These are phyloP conservation scores for Lomentospora prolificans DNA, from an alignment of 2,329 filamentous ascomycete genomes.

Conservation along the genomic window DNA sequence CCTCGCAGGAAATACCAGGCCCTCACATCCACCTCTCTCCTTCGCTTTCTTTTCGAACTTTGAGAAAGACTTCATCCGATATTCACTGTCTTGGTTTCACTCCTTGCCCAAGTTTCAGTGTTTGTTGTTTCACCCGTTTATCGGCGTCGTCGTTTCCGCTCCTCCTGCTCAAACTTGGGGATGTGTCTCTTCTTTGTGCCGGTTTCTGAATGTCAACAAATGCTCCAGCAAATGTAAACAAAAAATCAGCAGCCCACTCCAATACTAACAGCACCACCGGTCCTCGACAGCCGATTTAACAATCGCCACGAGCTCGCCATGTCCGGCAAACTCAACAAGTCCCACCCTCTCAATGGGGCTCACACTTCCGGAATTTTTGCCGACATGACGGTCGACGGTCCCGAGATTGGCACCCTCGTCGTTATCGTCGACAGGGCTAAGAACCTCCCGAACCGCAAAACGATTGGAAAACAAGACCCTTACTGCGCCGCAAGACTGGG, in stretches of 20 bases:
- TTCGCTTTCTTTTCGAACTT: not conserved
- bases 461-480: slow-evolving; percentile 96
- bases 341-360: slow-evolving; percentile 4
- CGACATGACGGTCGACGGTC: slow-evolving; percentile 87
- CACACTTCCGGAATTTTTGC: slow-evolving; percentile 92
- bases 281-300: not conserved
- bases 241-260: not conserved
- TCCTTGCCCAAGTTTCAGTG: slow-evolving; percentile 4
- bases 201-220: slow-evolving; percentile 6
- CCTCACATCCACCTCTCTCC: not conserved
- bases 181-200: not conserved
- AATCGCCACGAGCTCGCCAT: not conserved
- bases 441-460: slow-evolving; percentile 93
- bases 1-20: not conserved
- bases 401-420: slow-evolving; percentile 86
- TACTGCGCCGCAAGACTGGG: slow-evolving; percentile 90
- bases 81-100: not conserved
- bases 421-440: slow-evolving; percentile 89
- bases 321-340: slow-evolving; percentile 3
- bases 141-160: not conserved
- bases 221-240: slow-evolving; percentile 7
- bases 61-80: not conserved
- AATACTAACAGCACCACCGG: not conserved
- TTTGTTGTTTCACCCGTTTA: not conserved
- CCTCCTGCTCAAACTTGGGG: not conserved